Evolutionary conservation across 305 asterid genomes (phyloP), one percentile per base, ranked within the genome.

Genomic region (Fraxinus baroniana): DNA sequence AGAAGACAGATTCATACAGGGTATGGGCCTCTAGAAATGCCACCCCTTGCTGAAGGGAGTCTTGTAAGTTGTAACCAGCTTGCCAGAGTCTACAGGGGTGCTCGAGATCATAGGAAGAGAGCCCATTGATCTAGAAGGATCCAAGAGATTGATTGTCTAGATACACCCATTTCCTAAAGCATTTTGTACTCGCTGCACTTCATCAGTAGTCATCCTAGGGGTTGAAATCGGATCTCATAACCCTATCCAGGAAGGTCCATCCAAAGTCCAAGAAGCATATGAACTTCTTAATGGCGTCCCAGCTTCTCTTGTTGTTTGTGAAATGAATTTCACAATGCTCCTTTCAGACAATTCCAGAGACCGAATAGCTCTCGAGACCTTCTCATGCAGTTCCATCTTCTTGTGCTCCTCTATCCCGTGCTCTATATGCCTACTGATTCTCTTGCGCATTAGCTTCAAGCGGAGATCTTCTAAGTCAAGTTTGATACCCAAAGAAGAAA

Each of bases 401-500:
- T 79, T 86, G 73, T 46, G 72, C 79, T 82, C 79, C 81, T 81
- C 83, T n/a, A 78, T 77, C 81, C 84, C 79, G 10, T 78, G 81
- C 78, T 86, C 84, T 5, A 77, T 78, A 73, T 62, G 86, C 83
- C 84, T 85, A 74, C 86, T 84, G 77, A 84, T 86, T 85, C 89
- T 84, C 87, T 82, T 90, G 79, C 78, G 86, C 77, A 66, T 80
- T 73, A 89, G 83, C 78, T 89, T 87, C 84, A 85, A 74, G 22
- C 92, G 87, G 79, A 90, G 91, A 81, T 89, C 93, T 35, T 84
- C 84, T 49, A 81, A 70, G 78, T 55, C 81, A 84, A 49, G 74
- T 70, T 64, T 79, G 39, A 82, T 9, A 68, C 52, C 17, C 57
- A 62, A 73, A 57, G 49, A 55, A 83, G 39, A 35, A 41, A 37